A percentile compares a stretch with the other conserved stretches of the same genome.
Evolutionary conservation across 805 yeast species (phyloP).

Genomic region (Saccharomycopsis fermentans): DNA sequence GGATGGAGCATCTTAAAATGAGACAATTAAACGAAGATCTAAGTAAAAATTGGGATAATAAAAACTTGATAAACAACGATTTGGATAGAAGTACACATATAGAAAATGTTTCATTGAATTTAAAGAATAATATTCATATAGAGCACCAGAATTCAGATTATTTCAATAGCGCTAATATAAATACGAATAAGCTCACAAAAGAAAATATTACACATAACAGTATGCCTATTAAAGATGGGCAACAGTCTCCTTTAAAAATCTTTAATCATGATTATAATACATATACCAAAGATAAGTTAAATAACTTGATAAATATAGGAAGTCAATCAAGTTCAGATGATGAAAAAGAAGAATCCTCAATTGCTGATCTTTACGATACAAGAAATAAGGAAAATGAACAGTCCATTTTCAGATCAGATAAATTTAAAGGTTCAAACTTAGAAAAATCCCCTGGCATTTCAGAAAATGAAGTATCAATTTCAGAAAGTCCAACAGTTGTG

Average conservation of each 20-base stretch:
- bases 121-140: neutral
- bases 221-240: slow-evolving; percentile 4
- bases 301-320: slow-evolving; percentile 8
- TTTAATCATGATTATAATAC: slow-evolving; percentile 16
- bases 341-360: neutral
- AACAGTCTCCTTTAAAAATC: slow-evolving; percentile 18
- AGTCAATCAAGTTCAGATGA: neutral
- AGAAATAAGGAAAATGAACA: neutral
- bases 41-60: neutral
- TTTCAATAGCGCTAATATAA: slow-evolving; percentile 9
- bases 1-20: slow-evolving; percentile 14
- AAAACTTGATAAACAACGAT: neutral
- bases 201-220: neutral
- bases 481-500: neutral
- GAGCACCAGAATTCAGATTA: neutral
- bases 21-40: neutral
- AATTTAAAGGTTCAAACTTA: neutral
- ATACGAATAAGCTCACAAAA: neutral
- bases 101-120: neutral
- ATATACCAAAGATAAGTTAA: slow-evolving; percentile 15
- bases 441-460: neutral
- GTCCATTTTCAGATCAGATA: neutral
- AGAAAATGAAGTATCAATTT: neutral
- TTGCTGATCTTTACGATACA: neutral
- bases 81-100: neutral